Base-by-base conservation (phyloP, 73 alveolate genomes). In the Paramecium biaurelia region DNA sequence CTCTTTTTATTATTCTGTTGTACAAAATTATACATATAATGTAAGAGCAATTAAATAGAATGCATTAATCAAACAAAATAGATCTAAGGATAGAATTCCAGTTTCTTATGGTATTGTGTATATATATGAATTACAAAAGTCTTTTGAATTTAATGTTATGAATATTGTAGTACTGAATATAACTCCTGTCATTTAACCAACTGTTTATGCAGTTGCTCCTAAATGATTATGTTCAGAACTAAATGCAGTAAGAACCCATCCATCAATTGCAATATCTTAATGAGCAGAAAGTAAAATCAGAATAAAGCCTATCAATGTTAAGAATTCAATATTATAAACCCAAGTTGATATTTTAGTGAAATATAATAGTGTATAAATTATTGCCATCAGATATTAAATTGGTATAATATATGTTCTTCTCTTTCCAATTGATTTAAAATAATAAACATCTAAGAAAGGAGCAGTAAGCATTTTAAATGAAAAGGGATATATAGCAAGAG, bases 261-360 rank as follows among this genome's bases (percentile, higher is more conserved):
- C 76, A 15, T 85, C 92, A 15, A 85, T 85, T 15, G 92, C 92
- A 32, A 85, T 85, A 85, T 85, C 92, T 57, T 85, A 32, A 57
- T 57, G 68, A 12, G 92, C 76, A 2, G 76, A 35, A 10, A 85
- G 32, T 11, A 85, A 35, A 57, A 56, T 45, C 26, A 68, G 30
- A 26, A 85, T 57, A 7, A 85, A 45, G 23, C 92, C 92, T 11
- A 85, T 85, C n/a, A 58, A 4, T 18, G 85, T 53, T 24, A 85
- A 32, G n/a, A 57, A 53, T n/a, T 28, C 34, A 26, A 85, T 85
- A 85, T 85, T 72, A 24, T 41, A 28, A 35, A 57, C 59, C 92
- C 92, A 85, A 57, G 85, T 53, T 26, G 59, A 42, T 7, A 30
- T 85, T 37, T 26, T 23, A 12, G 85, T 85, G 47, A 49, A 28